Percentiles rank a stretch among this genome's conserved stretches.
Evolutionary conservation across 2,329 filamentous ascomycete species (phyloP).

Genomic region (Colletotrichum sojae): DNA sequence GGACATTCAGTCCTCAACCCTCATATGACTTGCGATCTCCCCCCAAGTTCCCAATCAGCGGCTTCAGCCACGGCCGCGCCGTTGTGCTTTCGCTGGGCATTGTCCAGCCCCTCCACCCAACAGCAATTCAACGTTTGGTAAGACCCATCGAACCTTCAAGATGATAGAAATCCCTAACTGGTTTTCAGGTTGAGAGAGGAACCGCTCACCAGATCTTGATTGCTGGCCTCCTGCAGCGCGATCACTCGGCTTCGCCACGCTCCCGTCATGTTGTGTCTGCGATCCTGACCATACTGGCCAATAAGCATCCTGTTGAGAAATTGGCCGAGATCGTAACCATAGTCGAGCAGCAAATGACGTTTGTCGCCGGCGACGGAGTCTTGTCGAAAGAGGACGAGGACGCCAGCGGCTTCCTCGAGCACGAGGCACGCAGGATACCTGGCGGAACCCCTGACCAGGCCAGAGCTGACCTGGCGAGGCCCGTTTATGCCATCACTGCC

Average conservation of each 20-base stretch:
- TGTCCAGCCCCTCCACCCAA: slow-evolving; percentile 53
- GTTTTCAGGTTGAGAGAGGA: slow-evolving; percentile 52
- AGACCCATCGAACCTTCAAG: slow-evolving; percentile 30
- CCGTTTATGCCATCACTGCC: slow-evolving; percentile 52
- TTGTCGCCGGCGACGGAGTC: slow-evolving; percentile 19
- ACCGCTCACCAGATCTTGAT: slow-evolving; percentile 50
- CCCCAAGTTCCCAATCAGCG: slow-evolving; percentile 39
- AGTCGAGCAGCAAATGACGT: slow-evolving; percentile 44
- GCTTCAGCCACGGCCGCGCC: slow-evolving; percentile 37
- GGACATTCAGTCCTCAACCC: slow-evolving; percentile 24
- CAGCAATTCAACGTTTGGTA: slow-evolving; percentile 53
- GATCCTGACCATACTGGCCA: slow-evolving; percentile 59
- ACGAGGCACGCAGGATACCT: slow-evolving; percentile 26
- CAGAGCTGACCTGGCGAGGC: slow-evolving; percentile 31
- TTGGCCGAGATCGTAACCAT: slow-evolving; percentile 39
- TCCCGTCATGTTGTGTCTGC: slow-evolving; percentile 47
- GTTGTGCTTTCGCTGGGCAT: slow-evolving; percentile 55
- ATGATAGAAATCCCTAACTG: slow-evolving; percentile 16
- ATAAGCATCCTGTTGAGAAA: slow-evolving; percentile 59
- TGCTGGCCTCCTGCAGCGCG: slow-evolving; percentile 39
- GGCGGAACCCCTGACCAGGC: slow-evolving; percentile 14
- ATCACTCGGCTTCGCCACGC: slow-evolving; percentile 43
- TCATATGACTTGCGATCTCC: slow-evolving; percentile 36
- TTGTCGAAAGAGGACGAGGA: slow-evolving; percentile 35
- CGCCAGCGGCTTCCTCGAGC: slow-evolving; percentile 27